Percentiles rank a stretch among this genome's conserved stretches.
phyloP scores from a whole-genome alignment of 148 eudicot genomes.

The Limonium bicolor region DNA sequence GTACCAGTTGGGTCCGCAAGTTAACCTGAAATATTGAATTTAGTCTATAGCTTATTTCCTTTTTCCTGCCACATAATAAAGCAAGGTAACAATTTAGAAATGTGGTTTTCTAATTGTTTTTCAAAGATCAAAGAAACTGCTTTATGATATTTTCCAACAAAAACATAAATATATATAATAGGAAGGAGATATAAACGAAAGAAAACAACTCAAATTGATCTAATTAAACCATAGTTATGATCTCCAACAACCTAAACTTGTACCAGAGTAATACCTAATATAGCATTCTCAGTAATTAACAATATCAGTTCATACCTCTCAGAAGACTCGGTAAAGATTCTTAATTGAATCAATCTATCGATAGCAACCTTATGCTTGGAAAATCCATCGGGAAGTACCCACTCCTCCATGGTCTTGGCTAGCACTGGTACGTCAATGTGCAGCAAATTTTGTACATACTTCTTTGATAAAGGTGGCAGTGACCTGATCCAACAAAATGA shows the following conservation, averaged over 20 bases:
- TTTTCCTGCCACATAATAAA: conserved; percentile 56
- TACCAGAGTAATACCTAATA: conserved; percentile 3
- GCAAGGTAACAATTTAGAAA: too few relatives aligned
- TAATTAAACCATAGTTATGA: too few relatives aligned
- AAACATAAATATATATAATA: too few relatives aligned
- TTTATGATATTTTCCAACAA: too few relatives aligned
- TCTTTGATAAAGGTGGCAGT: conserved; percentile 85
- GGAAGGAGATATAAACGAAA: too few relatives aligned
- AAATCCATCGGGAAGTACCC: conserved; percentile 82
- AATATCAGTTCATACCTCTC: conserved; percentile 79
- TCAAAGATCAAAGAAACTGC: too few relatives aligned
- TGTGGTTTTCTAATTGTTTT: too few relatives aligned
- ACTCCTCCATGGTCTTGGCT: conserved; percentile 65
- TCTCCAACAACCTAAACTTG: background rate
- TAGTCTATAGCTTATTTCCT: conserved; percentile 55
- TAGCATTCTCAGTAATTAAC: too few relatives aligned
- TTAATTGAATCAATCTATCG: conserved; percentile 76
- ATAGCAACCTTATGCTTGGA: conserved; percentile 80
- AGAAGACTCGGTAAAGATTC: conserved; percentile 48
- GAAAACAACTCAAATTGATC: conserved; percentile 1
- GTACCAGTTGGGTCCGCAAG: conserved; percentile 68
- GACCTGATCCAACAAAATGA: conserved; percentile 36
- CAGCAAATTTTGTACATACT: conserved; percentile 65
- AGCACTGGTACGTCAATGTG: conserved; percentile 54
- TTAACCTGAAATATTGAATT: conserved; percentile 58